Evolutionary conservation across 768 basidiomycete species (phyloP), one percentile per base, ranked within the genome.

Genomic region (button mushroom (Agaricus bisporus)): DNA sequence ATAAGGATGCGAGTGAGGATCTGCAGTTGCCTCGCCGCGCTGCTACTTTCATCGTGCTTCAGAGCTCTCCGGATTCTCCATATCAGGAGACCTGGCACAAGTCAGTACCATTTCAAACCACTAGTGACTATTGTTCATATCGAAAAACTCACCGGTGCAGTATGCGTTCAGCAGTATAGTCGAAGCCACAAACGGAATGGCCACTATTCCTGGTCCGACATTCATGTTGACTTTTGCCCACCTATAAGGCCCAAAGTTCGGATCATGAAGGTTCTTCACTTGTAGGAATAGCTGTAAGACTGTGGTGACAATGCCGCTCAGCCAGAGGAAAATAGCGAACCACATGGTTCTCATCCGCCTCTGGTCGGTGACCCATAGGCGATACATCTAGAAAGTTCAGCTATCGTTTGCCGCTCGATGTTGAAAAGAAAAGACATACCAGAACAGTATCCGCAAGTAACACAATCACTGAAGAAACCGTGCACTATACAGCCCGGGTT

Each of bases 161-260:
- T 58, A 58, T 20, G 41, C 35, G 12, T 58, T 58, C n/a, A 58
- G 11, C 4, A 48, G 29, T 15, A 49, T 49, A 14, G 54, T 58
- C 20, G 48, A 55, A 1, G 26, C 57, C 57, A 48, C 55, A 45
- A 55, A 58, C 11, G 51, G 51, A 5, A 35, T 55, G 22, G 45
- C 32, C 36, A 48, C 47, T 29, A 54, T 51, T n/a, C 55, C 49
- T 14, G 55, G 55, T 2, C 53, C 48, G 18, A 58, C n/a, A 12
- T 41, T 15, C 55, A 56, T 56, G 17, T 45, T 51, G 4, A 56
- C 49, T 1, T 26, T 28, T 20, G 32, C 42, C 57, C 41, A 44
- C 22, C 35, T 29, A 18, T 17, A 32, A 18, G 48, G 52, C 8
- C 52, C 49, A 12, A 58, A 25, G 48, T 35, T 32, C 18, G 53